Evolutionary conservation across 768 basidiomycete genomes (phyloP).

Genomic region (Omphalotus guepiniiformis): DNA sequence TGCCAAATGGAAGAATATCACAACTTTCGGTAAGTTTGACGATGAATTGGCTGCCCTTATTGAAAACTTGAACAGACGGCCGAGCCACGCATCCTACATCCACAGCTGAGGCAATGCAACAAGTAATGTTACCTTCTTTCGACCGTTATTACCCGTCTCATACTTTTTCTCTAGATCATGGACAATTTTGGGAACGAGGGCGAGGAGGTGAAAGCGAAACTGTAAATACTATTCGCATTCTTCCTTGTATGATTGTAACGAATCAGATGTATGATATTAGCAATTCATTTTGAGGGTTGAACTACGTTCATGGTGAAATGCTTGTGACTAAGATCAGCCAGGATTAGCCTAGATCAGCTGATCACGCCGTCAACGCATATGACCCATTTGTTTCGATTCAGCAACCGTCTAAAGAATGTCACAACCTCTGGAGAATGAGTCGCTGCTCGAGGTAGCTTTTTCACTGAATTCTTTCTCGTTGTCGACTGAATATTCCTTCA

Average conservation of each 20-base stretch:
- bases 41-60: neutral
- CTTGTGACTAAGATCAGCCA: no score
- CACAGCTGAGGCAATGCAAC: constrained; percentile 71
- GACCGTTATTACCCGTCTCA: no score
- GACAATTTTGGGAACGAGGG: constrained; percentile 51
- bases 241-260: no score
- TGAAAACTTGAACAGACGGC: constrained; percentile 43
- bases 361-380: no score
- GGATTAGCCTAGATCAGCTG: no score
- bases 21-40: constrained; percentile 64
- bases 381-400: no score
- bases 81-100: constrained; percentile 79
- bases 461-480: neutral
- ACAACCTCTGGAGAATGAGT: constrained; percentile 3
- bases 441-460: constrained; percentile 14
- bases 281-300: no score
- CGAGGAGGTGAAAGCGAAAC: constrained; percentile 43
- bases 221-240: constrained; percentile 39
- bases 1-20: constrained; percentile 78
- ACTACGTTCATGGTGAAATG: no score
- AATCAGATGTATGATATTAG: no score
- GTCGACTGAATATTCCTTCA: constrained; percentile 5
- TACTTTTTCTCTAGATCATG: constrained; percentile 29
- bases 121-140: constrained; percentile 37
- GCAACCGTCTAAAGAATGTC: no score